Evolutionary conservation across 257 asterid species (phyloP).

Genomic region (Jasminum sambac): DNA sequence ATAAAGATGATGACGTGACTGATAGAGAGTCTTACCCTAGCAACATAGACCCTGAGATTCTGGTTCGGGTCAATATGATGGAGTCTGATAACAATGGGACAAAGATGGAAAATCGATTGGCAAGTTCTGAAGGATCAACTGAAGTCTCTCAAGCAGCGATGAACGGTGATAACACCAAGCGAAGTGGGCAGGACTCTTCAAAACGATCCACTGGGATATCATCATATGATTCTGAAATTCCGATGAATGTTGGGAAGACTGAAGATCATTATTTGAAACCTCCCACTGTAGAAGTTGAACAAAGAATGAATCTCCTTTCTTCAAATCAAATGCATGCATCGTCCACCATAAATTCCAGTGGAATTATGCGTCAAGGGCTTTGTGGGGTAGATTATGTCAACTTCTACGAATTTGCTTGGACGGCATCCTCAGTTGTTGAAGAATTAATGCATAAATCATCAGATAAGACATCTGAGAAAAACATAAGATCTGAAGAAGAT

Average conservation of each 20-base stretch:
- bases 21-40: constrained; percentile 38
- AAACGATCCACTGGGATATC: constrained; percentile 32
- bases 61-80: constrained; percentile 29
- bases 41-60: constrained; percentile 42
- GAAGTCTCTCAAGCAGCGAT: constrained; percentile 59
- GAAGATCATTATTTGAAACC: constrained; percentile 30
- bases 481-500: constrained; percentile 57
- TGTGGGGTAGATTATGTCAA: constrained; percentile 49
- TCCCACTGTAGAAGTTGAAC: constrained; percentile 29
- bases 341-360: constrained; percentile 23
- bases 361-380: constrained; percentile 30
- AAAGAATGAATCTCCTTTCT: constrained; percentile 30
- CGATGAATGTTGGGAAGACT: constrained; percentile 30
- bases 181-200: constrained; percentile 29
- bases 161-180: constrained; percentile 34
- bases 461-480: constrained; percentile 45
- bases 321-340: constrained; percentile 27
- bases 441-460: constrained; percentile 49
- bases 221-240: constrained; percentile 39
- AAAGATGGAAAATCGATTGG: constrained; percentile 50
- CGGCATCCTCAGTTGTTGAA: constrained; percentile 58
- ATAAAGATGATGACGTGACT: constrained; percentile 32
- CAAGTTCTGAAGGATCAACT: constrained; percentile 74
- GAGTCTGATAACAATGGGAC: constrained; percentile 38
- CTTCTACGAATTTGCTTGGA: constrained; percentile 69